Evolutionary conservation across 1,284 basidiomycete genomes (phyloP).

Genomic region (Naganishia sp.): DNA sequence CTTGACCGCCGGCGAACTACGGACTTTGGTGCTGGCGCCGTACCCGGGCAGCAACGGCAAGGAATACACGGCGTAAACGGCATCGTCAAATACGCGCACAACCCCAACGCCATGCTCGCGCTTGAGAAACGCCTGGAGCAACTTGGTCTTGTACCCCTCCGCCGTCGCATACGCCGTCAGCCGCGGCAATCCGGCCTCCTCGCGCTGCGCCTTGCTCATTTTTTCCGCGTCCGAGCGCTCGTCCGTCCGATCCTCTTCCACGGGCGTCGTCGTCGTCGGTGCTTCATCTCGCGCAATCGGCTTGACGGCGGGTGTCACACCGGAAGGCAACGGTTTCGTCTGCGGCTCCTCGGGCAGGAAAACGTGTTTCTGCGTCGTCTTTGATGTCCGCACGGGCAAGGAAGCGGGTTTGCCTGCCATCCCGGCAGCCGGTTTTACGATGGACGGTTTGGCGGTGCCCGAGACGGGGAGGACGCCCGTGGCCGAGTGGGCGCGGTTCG

Average conservation of each 20-base stretch:
- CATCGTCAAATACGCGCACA: conserved; percentile 82
- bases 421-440: neutral
- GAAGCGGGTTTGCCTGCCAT: conserved; percentile 42
- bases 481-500: conserved; percentile 35
- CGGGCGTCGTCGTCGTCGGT: conserved; percentile 26
- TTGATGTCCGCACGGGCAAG: conserved; percentile 72
- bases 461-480: neutral
- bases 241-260: conserved; percentile 50
- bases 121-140: conserved; percentile 76
- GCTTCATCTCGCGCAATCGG: conserved; percentile 38
- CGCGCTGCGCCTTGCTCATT: conserved; percentile 70
- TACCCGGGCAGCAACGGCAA: conserved; percentile 89
- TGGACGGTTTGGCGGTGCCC: neutral
- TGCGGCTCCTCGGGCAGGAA: conserved; percentile 87
- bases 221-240: conserved; percentile 52
- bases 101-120: conserved; percentile 90
- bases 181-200: conserved; percentile 71
- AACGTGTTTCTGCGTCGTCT: conserved; percentile 89
- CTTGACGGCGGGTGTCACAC: conserved; percentile 2
- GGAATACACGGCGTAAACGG: conserved; percentile 88
- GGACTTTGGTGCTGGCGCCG: conserved; percentile 76
- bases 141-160: conserved; percentile 76
- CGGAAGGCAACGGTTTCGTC: conserved; percentile 68
- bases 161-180: conserved; percentile 86
- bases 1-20: conserved; percentile 72